A percentile compares a stretch with the other conserved stretches of the same genome.
Conservation (phyloP, 495 filamentous ascomycete genomes). For the Saxophila tyrrhenica region DNA sequence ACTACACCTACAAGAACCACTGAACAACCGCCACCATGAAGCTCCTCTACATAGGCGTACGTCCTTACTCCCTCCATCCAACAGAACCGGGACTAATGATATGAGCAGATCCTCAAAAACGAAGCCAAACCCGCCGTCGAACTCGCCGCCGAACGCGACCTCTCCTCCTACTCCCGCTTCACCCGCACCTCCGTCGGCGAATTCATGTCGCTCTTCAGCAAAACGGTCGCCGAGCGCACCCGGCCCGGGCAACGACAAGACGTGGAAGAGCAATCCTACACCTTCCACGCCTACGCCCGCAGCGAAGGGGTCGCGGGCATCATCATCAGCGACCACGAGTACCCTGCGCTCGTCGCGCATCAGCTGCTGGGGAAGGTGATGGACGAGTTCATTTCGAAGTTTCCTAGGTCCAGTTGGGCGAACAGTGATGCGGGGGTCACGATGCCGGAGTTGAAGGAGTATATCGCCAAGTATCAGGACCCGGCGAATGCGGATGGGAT, state of each 20-base stretch:
- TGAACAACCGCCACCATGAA: conserved; percentile 51
- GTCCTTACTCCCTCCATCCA: conserved; percentile 22
- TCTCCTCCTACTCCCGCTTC: conserved; percentile 71
- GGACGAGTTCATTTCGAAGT: conserved; percentile 78
- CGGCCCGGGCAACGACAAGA: conserved; percentile 80
- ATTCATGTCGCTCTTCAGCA: conserved; percentile 59
- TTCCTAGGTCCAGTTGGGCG: conserved; percentile 59
- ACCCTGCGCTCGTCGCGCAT: conserved; percentile 84
- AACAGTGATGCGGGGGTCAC: conserved; percentile 42
- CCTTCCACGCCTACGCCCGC: conserved; percentile 83
- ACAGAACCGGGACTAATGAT: too few relatives aligned
- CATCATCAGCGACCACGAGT: conserved; percentile 82
- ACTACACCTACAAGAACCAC: background rate
- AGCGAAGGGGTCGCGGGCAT: conserved; percentile 79
- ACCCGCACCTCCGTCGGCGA: conserved; percentile 54
- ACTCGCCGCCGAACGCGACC: conserved; percentile 67
- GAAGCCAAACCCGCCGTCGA: conserved; percentile 66
- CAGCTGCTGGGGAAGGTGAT: conserved; percentile 82
- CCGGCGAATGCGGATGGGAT: conserved; percentile 36
- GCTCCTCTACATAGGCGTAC: conserved; percentile 84
- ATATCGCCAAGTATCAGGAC: conserved; percentile 34
- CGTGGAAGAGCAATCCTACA: conserved; percentile 79
- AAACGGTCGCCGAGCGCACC: conserved; percentile 70
- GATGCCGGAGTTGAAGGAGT: conserved; percentile 66
- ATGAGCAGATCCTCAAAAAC: conserved; percentile 83